A percentile compares a stretch with the other conserved stretches of the same genome.
These are phyloP conservation scores for Cordyceps cateniannulata DNA, from an alignment of 2,329 filamentous ascomycete species.

Conservation along the genomic window DNA sequence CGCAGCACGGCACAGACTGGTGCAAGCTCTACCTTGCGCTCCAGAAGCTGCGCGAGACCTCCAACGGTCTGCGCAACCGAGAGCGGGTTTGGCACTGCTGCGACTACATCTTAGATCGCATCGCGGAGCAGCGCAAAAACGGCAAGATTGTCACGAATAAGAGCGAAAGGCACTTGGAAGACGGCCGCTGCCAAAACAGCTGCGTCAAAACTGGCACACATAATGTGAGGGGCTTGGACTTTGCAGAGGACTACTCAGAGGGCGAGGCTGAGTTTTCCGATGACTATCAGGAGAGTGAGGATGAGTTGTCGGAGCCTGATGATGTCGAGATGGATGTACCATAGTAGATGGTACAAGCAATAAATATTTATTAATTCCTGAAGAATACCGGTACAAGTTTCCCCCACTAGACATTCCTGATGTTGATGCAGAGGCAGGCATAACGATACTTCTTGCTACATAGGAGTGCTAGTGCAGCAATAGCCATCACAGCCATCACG, in stretches of 20 bases:
- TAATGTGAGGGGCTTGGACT: not conserved
- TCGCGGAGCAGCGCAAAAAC: not conserved
- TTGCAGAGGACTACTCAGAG: slow-evolving; percentile 10
- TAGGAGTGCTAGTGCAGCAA: no score
- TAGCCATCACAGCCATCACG: no score
- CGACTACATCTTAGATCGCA: slow-evolving; percentile 10
- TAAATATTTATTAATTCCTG: no score
- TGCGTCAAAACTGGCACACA: not conserved
- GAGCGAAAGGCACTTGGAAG: not conserved
- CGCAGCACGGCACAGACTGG: slow-evolving; percentile 14
- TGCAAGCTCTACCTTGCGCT: slow-evolving; percentile 13
- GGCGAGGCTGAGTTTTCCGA: slow-evolving; percentile 11
- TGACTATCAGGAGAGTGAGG: not conserved
- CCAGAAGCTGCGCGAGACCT: not conserved
- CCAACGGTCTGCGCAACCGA: slow-evolving; percentile 13
- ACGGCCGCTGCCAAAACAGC: not conserved
- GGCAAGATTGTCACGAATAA: not conserved
- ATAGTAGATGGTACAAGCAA: no score
- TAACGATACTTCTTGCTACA: no score
- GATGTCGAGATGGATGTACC: not conserved
- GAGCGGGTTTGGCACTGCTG: slow-evolving; percentile 14
- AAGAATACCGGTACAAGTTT: no score
- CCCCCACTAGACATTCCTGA: no score
- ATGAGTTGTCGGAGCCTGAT: slow-evolving; percentile 2
- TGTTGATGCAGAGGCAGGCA: no score